Evolutionary conservation across 305 asterid genomes (phyloP).

Genomic region (Fraxinus angustifolia): DNA sequence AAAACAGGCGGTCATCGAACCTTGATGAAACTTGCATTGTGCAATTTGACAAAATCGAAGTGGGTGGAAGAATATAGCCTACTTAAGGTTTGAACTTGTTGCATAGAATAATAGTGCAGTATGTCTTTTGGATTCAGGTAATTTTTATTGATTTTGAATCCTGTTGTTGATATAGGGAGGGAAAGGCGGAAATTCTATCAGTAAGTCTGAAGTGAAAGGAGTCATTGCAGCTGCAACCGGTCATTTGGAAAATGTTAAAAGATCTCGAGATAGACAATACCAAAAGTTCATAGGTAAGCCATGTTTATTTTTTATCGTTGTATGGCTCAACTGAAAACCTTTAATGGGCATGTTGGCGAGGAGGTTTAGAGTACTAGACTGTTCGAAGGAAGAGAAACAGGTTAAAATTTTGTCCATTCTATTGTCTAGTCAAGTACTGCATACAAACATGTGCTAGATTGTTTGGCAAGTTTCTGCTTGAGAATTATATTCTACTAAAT

Average conservation of each 20-base stretch:
- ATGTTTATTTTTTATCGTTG: background rate
- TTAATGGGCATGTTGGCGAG: background rate
- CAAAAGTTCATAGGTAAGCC: slow-evolving; percentile 49
- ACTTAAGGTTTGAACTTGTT: slow-evolving; percentile 47
- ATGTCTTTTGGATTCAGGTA: background rate
- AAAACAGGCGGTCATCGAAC: slow-evolving; percentile 45
- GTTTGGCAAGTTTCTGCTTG: slow-evolving; percentile 12
- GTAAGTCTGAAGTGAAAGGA: slow-evolving; percentile 38
- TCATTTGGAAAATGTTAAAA: slow-evolving; percentile 44
- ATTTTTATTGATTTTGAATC: background rate
- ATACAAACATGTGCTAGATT: background rate
- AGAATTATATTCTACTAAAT: background rate
- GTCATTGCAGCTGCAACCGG: slow-evolving; percentile 34
- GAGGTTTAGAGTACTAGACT: background rate
- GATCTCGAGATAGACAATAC: slow-evolving; percentile 45
- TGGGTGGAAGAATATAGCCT: slow-evolving; percentile 61
- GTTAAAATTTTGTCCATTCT: background rate
- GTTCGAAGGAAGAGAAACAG: background rate
- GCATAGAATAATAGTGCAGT: background rate
- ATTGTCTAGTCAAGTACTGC: background rate
- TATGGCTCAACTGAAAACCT: background rate
- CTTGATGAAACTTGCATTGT: slow-evolving; percentile 48
- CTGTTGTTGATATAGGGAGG: slow-evolving; percentile 37
- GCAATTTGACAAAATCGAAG: slow-evolving; percentile 53
- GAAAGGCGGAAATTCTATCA: slow-evolving; percentile 34